A percentile compares a stretch with the other conserved stretches of the same genome.
Evolutionary conservation across 1,139 yeast genomes (phyloP).

Genomic region (Geotrichum carabidarum): DNA sequence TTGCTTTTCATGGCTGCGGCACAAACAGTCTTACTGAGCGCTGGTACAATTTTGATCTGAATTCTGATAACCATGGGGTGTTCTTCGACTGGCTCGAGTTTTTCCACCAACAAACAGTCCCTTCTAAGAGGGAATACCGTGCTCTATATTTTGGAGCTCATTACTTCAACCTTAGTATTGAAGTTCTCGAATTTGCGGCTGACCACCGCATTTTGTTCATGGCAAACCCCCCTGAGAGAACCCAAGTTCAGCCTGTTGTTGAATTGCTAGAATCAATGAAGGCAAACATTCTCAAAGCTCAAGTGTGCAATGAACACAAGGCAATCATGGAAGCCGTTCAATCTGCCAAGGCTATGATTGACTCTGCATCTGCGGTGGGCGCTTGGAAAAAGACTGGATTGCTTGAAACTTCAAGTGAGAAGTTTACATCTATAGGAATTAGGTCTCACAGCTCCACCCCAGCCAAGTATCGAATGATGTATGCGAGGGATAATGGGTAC

Average conservation of each 20-base stretch:
- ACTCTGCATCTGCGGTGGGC: background rate
- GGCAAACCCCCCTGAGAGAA: slow-evolving; percentile 10
- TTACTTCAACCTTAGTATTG: slow-evolving; percentile 11
- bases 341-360: background rate
- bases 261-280: background rate
- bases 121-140: background rate
- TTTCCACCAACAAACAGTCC: slow-evolving; percentile 4
- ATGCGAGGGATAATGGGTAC: background rate
- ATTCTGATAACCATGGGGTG: slow-evolving; percentile 4
- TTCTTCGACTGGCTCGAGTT: slow-evolving; percentile 12
- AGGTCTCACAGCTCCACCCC: too few species aligned
- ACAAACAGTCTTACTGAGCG: background rate
- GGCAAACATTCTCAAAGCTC: background rate
- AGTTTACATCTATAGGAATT: background rate
- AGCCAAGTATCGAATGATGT: too few species aligned
- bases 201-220: slow-evolving; percentile 5
- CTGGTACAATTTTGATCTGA: background rate
- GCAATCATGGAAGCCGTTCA: background rate
- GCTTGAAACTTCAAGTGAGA: background rate
- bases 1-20: background rate
- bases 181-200: slow-evolving; percentile 10
- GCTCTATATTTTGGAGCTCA: slow-evolving; percentile 10
- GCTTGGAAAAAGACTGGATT: slow-evolving; percentile 7
- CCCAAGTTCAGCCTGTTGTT: slow-evolving; percentile 7
- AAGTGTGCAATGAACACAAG: background rate